Conservation (phyloP, 2,329 filamentous ascomycete genomes). For the Alternaria hordeiaustralica region DNA sequence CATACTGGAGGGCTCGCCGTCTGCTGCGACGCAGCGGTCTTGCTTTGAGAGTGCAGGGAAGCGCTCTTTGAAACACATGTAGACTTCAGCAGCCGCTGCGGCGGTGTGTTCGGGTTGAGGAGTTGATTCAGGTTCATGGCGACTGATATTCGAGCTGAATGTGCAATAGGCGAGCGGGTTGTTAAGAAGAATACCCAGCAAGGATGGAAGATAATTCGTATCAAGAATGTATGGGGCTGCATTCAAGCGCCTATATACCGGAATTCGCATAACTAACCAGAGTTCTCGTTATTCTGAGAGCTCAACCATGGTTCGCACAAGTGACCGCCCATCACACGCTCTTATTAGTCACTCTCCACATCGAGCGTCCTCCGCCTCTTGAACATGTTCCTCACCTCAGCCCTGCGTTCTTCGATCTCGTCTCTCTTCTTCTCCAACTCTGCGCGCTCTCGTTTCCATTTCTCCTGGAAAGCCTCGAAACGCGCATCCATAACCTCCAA, state of each 20-base stretch:
- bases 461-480: slow-evolving; percentile 2
- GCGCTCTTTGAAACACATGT: neutral
- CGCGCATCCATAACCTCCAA: slow-evolving; percentile 8
- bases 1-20: neutral
- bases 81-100: neutral
- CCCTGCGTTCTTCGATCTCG: neutral
- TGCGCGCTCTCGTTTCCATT: slow-evolving; percentile 3
- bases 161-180: neutral
- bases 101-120: neutral
- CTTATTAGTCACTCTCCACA: neutral
- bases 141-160: neutral
- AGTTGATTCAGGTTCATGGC: neutral
- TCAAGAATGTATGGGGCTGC: neutral
- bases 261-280: neutral
- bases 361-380: slow-evolving; percentile 12
- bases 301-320: neutral
- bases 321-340: neutral
- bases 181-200: neutral
- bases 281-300: neutral
- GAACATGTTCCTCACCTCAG: slow-evolving; percentile 8
- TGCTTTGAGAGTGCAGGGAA: no score
- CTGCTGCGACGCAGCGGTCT: neutral
- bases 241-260: neutral
- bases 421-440: neutral
- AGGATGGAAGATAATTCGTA: neutral